These are phyloP conservation scores for Geranomyces michiganensis DNA, from an alignment of 192 early-diverging fungal genomes.

Conservation along the genomic window DNA sequence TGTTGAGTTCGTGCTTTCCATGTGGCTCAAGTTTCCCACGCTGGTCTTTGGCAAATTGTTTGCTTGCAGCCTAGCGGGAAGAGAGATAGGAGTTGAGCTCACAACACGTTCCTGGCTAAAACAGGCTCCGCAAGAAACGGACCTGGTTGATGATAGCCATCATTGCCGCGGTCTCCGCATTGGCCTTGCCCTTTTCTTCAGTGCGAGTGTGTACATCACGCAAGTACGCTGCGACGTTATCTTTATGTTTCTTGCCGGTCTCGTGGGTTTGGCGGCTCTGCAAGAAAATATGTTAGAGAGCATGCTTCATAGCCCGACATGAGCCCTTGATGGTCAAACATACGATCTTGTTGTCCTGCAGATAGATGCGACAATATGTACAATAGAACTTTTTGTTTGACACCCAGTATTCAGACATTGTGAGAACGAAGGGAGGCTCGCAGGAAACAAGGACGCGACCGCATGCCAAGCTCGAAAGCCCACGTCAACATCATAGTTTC, in stretches of 20 bases:
- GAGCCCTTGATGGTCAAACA: no score
- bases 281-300: no score
- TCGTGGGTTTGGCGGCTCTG: slow-evolving; percentile 75
- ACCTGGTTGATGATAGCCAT: slow-evolving; percentile 30
- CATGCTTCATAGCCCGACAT: no score
- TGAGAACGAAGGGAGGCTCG: no score
- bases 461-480: no score
- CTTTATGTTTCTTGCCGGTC: slow-evolving; percentile 77
- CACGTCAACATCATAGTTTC: no score
- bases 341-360: slow-evolving; percentile 83
- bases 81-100: no score
- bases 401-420: slow-evolving; percentile 60
- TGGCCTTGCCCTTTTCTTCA: slow-evolving; percentile 58
- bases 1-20: background rate
- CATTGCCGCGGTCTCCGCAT: slow-evolving; percentile 57
- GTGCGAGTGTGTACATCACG: slow-evolving; percentile 65
- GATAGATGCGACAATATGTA: slow-evolving; percentile 79
- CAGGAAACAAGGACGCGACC: no score
- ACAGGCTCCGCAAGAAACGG: no score
- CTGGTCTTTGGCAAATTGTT: slow-evolving; percentile 27
- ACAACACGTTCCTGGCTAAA: no score
- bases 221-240: slow-evolving; percentile 75
- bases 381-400: slow-evolving; percentile 84
- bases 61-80: slow-evolving; percentile 35
- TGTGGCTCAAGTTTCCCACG: background rate